Evolutionary conservation across 192 early-diverging fungal genomes (phyloP).

Genomic region (Chytriomyces sp.): DNA sequence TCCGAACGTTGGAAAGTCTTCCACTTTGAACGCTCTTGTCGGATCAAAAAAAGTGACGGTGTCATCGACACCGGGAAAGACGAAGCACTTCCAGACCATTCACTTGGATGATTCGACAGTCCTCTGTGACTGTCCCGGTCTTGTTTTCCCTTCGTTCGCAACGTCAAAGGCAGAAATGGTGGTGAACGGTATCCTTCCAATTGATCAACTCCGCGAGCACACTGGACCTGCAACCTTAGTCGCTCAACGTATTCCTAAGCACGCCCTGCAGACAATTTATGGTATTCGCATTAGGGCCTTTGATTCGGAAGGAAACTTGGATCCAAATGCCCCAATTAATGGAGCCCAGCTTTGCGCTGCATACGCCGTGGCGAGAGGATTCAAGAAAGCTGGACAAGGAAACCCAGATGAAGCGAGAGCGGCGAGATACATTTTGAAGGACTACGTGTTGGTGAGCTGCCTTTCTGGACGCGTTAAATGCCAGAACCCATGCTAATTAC

Average conservation of each 20-base stretch:
- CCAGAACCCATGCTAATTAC: background rate
- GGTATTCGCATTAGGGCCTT: conserved; percentile 84
- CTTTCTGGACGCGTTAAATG: conserved; percentile 5
- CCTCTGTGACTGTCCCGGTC: conserved; percentile 98
- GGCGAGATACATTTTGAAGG: conserved; percentile 95
- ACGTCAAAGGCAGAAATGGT: conserved; percentile 99
- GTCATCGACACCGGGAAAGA: conserved; percentile 96
- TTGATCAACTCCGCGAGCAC: conserved; percentile 96
- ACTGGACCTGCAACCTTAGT: conserved; percentile 85
- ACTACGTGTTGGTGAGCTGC: conserved; percentile 80
- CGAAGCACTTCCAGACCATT: conserved; percentile 99
- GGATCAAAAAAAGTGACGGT: conserved; percentile 94
- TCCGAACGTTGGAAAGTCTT: conserved; percentile 99
- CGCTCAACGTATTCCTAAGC: conserved; percentile 80
- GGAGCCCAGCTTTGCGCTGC: conserved; percentile 87
- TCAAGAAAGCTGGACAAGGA: conserved; percentile 88
- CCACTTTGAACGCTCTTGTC: conserved; percentile 95
- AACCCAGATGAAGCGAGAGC: conserved; percentile 98
- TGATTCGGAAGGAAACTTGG: conserved; percentile 60
- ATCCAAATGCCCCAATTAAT: conserved; percentile 59
- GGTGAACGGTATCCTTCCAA: conserved; percentile 96
- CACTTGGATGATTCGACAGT: conserved; percentile 81
- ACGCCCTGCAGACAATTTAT: conserved; percentile 87
- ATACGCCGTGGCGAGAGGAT: conserved; percentile 93
- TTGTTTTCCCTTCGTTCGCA: conserved; percentile 98